Base-by-base conservation (phyloP, 345 rosid species). In the Cardiospermum halicacabum region DNA sequence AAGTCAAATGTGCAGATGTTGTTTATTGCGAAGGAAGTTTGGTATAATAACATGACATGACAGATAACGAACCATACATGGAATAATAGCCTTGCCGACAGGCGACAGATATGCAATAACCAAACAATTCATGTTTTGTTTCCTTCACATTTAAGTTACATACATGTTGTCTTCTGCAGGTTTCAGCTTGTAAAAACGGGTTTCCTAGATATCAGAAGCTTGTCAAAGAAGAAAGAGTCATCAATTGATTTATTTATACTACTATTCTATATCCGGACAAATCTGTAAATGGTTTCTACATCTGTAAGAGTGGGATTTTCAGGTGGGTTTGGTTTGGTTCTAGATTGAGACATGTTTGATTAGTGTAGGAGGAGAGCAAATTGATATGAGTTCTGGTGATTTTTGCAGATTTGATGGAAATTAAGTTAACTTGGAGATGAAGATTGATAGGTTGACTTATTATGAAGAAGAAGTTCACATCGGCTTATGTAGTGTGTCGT, bases 101-200 rank as follows among this genome's bases (percentile, higher is more conserved):
- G 53, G 64, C 53, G 39, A 34, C 39, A 34, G 39, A 34, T 34
- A 2, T 7, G 39, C 8, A n/a, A n/a, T n/a, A n/a, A n/a, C n/a
- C n/a, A 34, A 59, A 25, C 64, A 60, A 40, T 34, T 45, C 64
- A 42, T 10, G 50, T 42, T 60, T 13, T 3, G 15, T 1, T 60
- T 60, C 43, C 56, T 62, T 61, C 27, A 61, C 40, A 45, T 7
- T 2, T n/a, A 61, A 47, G 54, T 3, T 0, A 45, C 22, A 19
- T 24, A 61, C 5, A 37, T 56, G 40, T 12, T n/a, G 24, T 10
- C 47, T 31, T 69, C 39, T n/a, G 54, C 92, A 94, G 99, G 84
- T 94, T 65, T 88, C 99, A 25, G 92, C 92, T 65, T 85, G 86
- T 73, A 88, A 89, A 80, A 86, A 83, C 18, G 92, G 79, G 61